Percentiles rank a stretch among this genome's conserved stretches.
Evolutionary conservation across 2,329 filamentous ascomycete genomes (phyloP).

Genomic region (Thermochaetoides dissita): DNA sequence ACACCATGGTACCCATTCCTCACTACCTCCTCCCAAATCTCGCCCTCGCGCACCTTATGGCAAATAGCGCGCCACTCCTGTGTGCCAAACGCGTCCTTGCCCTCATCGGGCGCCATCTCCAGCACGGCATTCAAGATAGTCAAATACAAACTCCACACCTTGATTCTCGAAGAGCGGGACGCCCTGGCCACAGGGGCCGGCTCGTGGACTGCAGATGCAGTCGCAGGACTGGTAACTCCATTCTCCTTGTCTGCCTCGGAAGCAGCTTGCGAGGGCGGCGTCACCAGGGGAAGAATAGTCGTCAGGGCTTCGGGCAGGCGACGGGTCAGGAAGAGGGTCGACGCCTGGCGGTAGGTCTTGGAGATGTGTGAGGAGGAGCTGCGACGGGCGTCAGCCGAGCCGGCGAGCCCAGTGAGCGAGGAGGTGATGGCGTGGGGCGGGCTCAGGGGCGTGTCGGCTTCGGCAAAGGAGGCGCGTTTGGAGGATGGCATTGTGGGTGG

Average conservation of each 20-base stretch:
- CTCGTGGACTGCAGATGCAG: no score
- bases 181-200: slow-evolving; percentile 65
- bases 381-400: slow-evolving; percentile 52
- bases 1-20: slow-evolving; percentile 73
- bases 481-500: no score
- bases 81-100: slow-evolving; percentile 73
- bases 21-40: slow-evolving; percentile 90
- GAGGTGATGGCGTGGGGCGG: slow-evolving; percentile 41
- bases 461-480: no score
- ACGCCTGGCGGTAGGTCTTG: slow-evolving; percentile 86
- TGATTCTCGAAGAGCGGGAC: slow-evolving; percentile 71
- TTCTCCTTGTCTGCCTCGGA: slow-evolving; percentile 20
- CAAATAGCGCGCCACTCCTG: slow-evolving; percentile 74
- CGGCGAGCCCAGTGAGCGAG: slow-evolving; percentile 42
- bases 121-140: slow-evolving; percentile 84
- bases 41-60: slow-evolving; percentile 71
- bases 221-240: no score
- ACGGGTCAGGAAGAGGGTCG: slow-evolving; percentile 86
- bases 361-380: slow-evolving; percentile 60
- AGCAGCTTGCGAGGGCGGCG: slow-evolving; percentile 34
- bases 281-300: slow-evolving; percentile 71
- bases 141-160: slow-evolving; percentile 94
- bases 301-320: slow-evolving; percentile 80
- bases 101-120: slow-evolving; percentile 79
- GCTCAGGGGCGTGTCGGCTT: no score